Conservation (phyloP, 2,329 filamentous ascomycete genomes). For the Beauveria sp. region DNA sequence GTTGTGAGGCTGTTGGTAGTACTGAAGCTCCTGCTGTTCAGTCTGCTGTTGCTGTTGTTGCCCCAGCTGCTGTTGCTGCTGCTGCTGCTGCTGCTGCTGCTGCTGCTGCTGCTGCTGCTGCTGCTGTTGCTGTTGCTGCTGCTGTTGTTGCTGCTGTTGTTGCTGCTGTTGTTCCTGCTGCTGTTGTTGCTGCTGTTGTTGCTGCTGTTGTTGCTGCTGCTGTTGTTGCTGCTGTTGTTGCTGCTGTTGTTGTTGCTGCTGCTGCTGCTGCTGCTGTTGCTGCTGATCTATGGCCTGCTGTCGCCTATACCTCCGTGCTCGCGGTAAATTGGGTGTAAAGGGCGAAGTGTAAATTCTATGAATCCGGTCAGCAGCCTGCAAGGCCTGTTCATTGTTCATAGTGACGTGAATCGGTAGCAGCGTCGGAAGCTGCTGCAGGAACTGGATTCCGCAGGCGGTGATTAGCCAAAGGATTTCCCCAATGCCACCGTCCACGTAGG, state of each 20-base stretch:
- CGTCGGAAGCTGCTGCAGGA: neutral
- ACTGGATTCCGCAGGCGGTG: neutral
- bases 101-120: neutral
- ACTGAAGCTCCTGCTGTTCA: too few species aligned
- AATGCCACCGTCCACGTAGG: neutral
- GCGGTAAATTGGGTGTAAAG: neutral
- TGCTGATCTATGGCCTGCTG: neutral
- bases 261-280: neutral
- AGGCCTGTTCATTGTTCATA: neutral
- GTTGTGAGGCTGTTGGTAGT: too few species aligned
- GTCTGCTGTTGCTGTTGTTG: too few species aligned
- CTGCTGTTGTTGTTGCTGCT: neutral
- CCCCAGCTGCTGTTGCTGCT: neutral
- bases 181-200: neutral
- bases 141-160: neutral
- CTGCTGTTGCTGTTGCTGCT: neutral
- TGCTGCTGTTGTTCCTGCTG: neutral
- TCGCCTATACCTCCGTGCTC: neutral
- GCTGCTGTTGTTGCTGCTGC: accelerated
- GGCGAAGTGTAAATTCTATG: neutral
- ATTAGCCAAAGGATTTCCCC: neutral
- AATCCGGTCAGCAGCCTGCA: neutral
- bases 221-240: neutral
- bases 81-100: neutral
- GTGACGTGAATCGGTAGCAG: neutral